Conservation (phyloP, 441 rosid species). For the Gossypium davidsonii region DNA sequence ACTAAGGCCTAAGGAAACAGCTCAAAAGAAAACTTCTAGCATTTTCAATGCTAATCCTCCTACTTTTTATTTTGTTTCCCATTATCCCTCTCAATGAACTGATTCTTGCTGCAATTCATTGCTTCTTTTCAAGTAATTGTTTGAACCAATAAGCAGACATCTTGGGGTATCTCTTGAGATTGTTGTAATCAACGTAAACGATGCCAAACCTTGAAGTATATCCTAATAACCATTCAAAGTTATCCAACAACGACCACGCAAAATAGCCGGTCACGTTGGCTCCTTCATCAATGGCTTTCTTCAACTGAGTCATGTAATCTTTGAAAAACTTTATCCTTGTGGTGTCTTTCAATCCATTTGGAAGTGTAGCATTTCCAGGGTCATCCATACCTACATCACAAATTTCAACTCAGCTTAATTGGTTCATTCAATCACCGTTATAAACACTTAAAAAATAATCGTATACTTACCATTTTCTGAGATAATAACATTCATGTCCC, state of each 20-base stretch:
- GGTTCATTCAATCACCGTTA: too few species aligned
- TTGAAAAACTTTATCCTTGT: constrained; percentile 26
- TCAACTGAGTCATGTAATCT: constrained; percentile 28
- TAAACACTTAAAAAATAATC: too few species aligned
- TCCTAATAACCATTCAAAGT: constrained; percentile 36
- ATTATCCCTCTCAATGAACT: not conserved
- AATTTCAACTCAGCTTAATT: not conserved
- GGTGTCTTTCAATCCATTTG: constrained; percentile 26
- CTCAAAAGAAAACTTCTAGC: not conserved
- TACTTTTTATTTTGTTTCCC: not conserved
- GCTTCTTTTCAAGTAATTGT: constrained; percentile 18
- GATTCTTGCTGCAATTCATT: not conserved
- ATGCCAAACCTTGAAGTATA: constrained; percentile 37
- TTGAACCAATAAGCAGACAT: constrained; percentile 45
- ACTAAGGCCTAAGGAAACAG: not conserved
- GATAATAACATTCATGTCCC: constrained; percentile 22
- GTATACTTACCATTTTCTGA: constrained; percentile 31
- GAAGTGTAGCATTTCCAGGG: constrained; percentile 27
- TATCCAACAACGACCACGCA: constrained; percentile 40
- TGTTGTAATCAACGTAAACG: constrained; percentile 25
- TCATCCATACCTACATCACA: constrained; percentile 27
- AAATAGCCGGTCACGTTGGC: constrained; percentile 35
- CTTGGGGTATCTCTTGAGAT: constrained; percentile 34
- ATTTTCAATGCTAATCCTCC: not conserved
- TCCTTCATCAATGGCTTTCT: constrained; percentile 37